Conservation (phyloP, 495 filamentous ascomycete species). For the Bryoglossum gracile region DNA sequence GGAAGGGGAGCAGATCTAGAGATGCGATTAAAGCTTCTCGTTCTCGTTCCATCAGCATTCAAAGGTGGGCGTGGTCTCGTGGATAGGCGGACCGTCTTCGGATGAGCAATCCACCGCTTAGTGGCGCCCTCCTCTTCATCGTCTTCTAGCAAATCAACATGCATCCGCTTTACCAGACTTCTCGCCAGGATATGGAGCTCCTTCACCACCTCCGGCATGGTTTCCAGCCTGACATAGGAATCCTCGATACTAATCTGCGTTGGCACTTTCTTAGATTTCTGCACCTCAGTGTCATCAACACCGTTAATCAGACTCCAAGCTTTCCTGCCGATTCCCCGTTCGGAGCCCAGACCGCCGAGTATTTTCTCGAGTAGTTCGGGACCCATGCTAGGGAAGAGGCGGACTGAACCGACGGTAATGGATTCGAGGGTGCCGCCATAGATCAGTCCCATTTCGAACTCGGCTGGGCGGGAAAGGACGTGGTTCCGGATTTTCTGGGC, state of each 20-base stretch:
- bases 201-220: conserved; percentile 45
- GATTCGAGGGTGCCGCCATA: conserved; percentile 43
- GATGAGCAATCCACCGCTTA: conserved; percentile 57
- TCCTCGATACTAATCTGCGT: conserved; percentile 94
- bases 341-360: conserved; percentile 59
- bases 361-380: conserved; percentile 53
- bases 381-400: conserved; percentile 51
- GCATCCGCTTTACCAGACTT: conserved; percentile 74
- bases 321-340: conserved; percentile 59
- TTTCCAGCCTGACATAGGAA: conserved; percentile 63
- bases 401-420: conserved; percentile 60
- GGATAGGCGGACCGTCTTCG: conserved; percentile 67
- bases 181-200: conserved; percentile 55
- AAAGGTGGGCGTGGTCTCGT: conserved; percentile 58
- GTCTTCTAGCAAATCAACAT: conserved; percentile 59
- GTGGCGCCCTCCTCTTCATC: conserved; percentile 5
- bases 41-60: conserved; percentile 43
- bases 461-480: conserved; percentile 41
- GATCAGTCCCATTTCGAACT: conserved; percentile 33
- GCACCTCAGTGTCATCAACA: conserved; percentile 58
- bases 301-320: conserved; percentile 57
- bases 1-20: conserved; percentile 69
- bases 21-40: conserved; percentile 50
- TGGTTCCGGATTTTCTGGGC: conserved; percentile 60
- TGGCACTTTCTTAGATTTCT: conserved; percentile 62